A percentile compares a stretch with the other conserved stretches of the same genome.
Evolutionary conservation across 2,329 filamentous ascomycete species (phyloP).

Genomic region (Cryphonectria radicalis): DNA sequence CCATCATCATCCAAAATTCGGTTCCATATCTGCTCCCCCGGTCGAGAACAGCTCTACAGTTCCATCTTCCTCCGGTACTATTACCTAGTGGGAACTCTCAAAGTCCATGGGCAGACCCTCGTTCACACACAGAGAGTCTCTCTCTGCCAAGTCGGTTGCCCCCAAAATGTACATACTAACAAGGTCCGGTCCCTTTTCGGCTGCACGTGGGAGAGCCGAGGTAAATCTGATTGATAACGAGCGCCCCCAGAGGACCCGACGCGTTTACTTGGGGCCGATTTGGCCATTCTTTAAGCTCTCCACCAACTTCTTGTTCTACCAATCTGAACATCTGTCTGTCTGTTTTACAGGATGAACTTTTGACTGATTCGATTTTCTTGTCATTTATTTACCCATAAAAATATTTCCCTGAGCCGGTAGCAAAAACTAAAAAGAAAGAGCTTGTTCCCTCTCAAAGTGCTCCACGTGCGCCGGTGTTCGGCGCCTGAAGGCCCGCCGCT

Average conservation of each 20-base stretch:
- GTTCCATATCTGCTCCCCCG: too few relatives aligned
- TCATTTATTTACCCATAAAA: not conserved
- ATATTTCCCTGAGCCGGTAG: not conserved
- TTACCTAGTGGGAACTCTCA: too few relatives aligned
- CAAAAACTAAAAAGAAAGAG: not conserved
- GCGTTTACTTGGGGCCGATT: not conserved
- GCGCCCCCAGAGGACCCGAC: not conserved
- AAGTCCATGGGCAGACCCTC: not conserved
- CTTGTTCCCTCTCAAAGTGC: not conserved
- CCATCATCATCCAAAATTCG: too few relatives aligned
- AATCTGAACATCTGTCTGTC: not conserved
- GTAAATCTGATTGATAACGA: conserved; percentile 1
- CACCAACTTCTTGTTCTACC: not conserved
- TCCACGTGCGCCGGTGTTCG: conserved; percentile 28
- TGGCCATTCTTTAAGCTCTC: not conserved
- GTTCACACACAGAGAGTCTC: too few relatives aligned
- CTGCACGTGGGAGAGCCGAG: conserved; percentile 17
- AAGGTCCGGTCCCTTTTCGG: conserved; percentile 12
- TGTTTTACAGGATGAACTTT: not conserved
- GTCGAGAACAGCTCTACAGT: not conserved
- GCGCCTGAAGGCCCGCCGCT: conserved; percentile 19
- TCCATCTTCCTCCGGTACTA: not conserved
- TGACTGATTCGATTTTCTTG: not conserved
- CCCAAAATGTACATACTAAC: too few relatives aligned
- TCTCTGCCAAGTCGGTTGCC: not conserved